Evolutionary conservation across 805 yeast species (phyloP).

Genomic region (Sporopachydermia quercuum): DNA sequence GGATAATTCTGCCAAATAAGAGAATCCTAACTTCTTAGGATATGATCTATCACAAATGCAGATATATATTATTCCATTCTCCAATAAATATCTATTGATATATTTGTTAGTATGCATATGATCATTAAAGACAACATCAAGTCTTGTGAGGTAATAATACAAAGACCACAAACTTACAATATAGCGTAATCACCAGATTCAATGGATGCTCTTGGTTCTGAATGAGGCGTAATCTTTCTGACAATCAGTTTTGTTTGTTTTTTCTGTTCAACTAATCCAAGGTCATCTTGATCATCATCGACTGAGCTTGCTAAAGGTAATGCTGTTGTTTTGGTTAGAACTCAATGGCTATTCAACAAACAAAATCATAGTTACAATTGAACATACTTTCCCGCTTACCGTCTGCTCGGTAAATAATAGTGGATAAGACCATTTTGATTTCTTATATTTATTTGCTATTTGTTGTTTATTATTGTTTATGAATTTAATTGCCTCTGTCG

Average conservation of each 20-base stretch:
- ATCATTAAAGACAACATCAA: no score
- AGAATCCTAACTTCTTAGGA: conserved; percentile 80
- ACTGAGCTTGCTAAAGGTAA: conserved; percentile 86
- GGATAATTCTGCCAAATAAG: conserved; percentile 70
- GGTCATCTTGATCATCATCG: conserved; percentile 56
- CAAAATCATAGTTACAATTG: not conserved
- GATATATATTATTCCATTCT: conserved; percentile 55
- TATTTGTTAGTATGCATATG: no score
- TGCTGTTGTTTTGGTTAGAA: conserved; percentile 32
- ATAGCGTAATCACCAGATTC: conserved; percentile 64
- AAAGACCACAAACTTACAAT: conserved; percentile 24
- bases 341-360: conserved; percentile 1
- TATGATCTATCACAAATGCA: conserved; percentile 66
- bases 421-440: conserved; percentile 43
- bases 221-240: conserved; percentile 57
- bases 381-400: conserved; percentile 24
- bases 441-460: no score
- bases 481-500: no score
- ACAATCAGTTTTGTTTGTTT: conserved; percentile 69
- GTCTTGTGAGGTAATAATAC: no score
- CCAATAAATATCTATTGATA: conserved; percentile 35
- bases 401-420: conserved; percentile 50
- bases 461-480: no score
- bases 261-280: conserved; percentile 58
- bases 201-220: conserved; percentile 74